Evolutionary conservation across 352 stramenopile species (phyloP), one percentile per base, ranked within the genome.

Genomic region (Pythium apleroticum): DNA sequence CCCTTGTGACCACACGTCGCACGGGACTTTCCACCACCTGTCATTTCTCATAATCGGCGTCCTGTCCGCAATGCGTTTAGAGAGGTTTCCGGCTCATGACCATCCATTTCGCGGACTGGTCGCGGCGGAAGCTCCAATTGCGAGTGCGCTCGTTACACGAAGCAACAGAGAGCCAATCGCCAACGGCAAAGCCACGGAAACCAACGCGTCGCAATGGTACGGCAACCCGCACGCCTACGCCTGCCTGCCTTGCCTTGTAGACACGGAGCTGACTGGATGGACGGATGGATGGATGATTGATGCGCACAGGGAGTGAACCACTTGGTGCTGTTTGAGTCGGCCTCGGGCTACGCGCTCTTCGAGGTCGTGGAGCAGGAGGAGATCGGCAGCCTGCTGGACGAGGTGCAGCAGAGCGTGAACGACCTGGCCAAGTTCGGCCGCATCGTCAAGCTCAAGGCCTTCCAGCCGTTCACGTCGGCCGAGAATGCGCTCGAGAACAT

Each of bases 401-500:
- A 95, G 50, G 90, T 98, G 60, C 92, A 98, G 87, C 80, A 96
- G 63, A 88, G 91, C 11, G 87, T 99, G 31, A 91, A 83, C 35
- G 96, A 99, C 67, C 74, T 99, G 53, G 85, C 88, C 63, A 88
- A 90, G 33, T 99, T 99, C 74, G 90, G 91, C 57, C 92, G 97
- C 66, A 88, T 98, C 41, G 88, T 99, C 49, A 99, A 99, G 85
- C 92, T 99, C 41, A 99, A 99, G 84, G 95, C 96, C 19, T 99
- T 99, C 76, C 87, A 98, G 74, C 97, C 98, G 14, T 99, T 99
- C 82, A 98, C 96, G 66, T 98, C 93, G 31, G 98, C 98, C 0
- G 96, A 99, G 78, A 98, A 99, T 66, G 98, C 98, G 12, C 85
- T 99, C 6, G 96, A 99, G 75, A 99, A 99, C 88, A 99, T 99